Percentiles rank a stretch among this genome's conserved stretches.
phyloP scores from a whole-genome alignment of 2,329 filamentous ascomycete species.

The Diaporthe batatas region DNA sequence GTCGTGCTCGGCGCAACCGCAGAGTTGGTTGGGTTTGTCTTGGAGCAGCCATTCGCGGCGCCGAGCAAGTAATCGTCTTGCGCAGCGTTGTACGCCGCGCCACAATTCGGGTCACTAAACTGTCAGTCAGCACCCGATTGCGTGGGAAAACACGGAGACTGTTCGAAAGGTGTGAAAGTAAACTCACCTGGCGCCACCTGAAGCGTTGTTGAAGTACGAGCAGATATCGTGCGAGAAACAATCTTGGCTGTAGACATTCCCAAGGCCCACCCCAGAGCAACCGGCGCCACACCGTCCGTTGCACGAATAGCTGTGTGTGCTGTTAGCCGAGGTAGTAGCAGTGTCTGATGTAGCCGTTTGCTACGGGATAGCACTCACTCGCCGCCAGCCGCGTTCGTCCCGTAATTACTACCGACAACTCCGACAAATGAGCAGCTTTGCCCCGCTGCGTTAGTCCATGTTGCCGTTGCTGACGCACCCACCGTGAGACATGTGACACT shows the following conservation, averaged over 20 bases:
- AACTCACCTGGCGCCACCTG: slow-evolving; percentile 58
- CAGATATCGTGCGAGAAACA: slow-evolving; percentile 66
- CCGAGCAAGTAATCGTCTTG: slow-evolving; percentile 59
- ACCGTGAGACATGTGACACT: slow-evolving; percentile 56
- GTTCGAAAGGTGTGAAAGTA: not conserved
- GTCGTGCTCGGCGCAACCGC: slow-evolving; percentile 47
- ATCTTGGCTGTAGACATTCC: slow-evolving; percentile 64
- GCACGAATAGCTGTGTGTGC: slow-evolving; percentile 58
- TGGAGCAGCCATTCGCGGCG: slow-evolving; percentile 50
- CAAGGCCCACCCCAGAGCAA: slow-evolving; percentile 57
- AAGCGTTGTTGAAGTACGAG: slow-evolving; percentile 63
- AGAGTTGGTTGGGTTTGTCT: slow-evolving; percentile 51
- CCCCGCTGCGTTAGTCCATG: slow-evolving; percentile 59
- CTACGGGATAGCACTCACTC: slow-evolving; percentile 53
- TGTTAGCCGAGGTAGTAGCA: not conserved
- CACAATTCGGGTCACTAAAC: slow-evolving; percentile 61
- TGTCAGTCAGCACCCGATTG: not conserved
- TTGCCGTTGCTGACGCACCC: slow-evolving; percentile 58
- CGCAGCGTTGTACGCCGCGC: slow-evolving; percentile 57
- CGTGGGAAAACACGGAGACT: not conserved
- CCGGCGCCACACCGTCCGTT: slow-evolving; percentile 63
- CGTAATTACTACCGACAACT: slow-evolving; percentile 62
- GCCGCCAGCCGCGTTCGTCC: slow-evolving; percentile 56
- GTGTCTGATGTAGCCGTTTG: not conserved
- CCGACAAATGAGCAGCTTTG: slow-evolving; percentile 59